These are phyloP conservation scores for Trametes hirsuta DNA, from an alignment of 1,284 basidiomycete species.

Conservation along the genomic window DNA sequence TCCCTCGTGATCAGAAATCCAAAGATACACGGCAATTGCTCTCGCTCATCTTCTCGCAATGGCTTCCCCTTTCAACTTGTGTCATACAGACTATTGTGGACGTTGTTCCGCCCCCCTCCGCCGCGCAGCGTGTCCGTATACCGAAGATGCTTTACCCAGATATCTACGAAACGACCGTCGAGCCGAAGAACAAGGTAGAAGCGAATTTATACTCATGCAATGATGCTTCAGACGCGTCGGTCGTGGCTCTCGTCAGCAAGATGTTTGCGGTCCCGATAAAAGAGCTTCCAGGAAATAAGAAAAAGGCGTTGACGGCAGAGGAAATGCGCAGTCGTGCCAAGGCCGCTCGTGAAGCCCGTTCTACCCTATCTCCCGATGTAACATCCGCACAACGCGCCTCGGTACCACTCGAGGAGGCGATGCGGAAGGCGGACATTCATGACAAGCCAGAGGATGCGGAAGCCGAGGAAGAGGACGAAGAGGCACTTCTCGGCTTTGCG, in stretches of 20 bases:
- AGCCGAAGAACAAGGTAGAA: constrained; percentile 82
- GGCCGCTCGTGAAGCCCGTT: constrained; percentile 60
- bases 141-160: constrained; percentile 95
- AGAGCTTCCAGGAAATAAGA: constrained; percentile 87
- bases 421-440: constrained; percentile 28
- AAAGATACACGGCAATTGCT: constrained; percentile 90
- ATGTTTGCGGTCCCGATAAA: constrained; percentile 91
- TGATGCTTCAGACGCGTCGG: constrained; percentile 56
- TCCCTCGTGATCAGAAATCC: constrained; percentile 87
- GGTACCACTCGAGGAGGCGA: constrained; percentile 25
- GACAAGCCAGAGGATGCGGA: constrained; percentile 26
- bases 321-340: constrained; percentile 80
- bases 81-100: constrained; percentile 94
- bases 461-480: constrained; percentile 37
- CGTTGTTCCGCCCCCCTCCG: constrained; percentile 84
- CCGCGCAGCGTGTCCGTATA: constrained; percentile 83
- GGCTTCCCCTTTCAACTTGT: constrained; percentile 93
- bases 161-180: constrained; percentile 53
- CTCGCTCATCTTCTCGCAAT: constrained; percentile 90
- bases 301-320: constrained; percentile 79
- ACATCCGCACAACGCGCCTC: constrained; percentile 26
- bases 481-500: constrained; percentile 89
- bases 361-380: constrained; percentile 26
- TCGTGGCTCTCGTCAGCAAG: constrained; percentile 95
- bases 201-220: constrained; percentile 79